Evolutionary conservation across 768 basidiomycete genomes (phyloP), one percentile per base, ranked within the genome.

Genomic region (Termitomyces sp.): DNA sequence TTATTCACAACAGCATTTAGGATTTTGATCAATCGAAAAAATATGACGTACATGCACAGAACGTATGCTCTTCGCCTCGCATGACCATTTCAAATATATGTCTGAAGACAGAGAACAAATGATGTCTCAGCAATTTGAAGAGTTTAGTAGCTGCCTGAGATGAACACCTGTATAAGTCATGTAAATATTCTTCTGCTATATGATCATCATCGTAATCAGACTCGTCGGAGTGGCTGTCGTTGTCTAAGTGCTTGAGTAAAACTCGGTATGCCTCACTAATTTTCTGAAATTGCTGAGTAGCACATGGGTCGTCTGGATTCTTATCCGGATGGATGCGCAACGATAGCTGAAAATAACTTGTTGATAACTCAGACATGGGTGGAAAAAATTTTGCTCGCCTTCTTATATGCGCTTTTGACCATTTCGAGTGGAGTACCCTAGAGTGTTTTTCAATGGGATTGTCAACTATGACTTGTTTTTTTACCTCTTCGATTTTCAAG

Each of bases 241-340:
- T 68, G 11, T 74, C 71, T 24, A 85, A 68, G 63, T 87, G 79
- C 59, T 80, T 80, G 55, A 81, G 68, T 28, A 91, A 74, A 32
- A 80, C 66, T 47, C 79, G 76, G 71, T 89, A 92, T 5, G 89
- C 88, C 57, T 83, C 86, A 58, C 85, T 79, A 46, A 92, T 68
- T 52, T 74, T 71, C 70, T 91, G 88, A 65, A 92, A 91, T 66
- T 85, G 76, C 3, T 75, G 76, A 40, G 88, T 90, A 47, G 87
- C 88, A 62, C 78, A 74, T 41, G 77, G 78, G 62, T 90, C 82
- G 43, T 78, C 79, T 0, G 78, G 83, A 58, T 90, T 90, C 72
- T 90, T 90, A 72, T 90, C 89, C 8, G 90, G 88, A 71, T 91
- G 90, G 0, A 83, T 86, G 20, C 77, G 77, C 24, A 89, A 72